Base-by-base conservation (phyloP, 768 basidiomycete genomes). In the Boletus vinaceobasis region DNA sequence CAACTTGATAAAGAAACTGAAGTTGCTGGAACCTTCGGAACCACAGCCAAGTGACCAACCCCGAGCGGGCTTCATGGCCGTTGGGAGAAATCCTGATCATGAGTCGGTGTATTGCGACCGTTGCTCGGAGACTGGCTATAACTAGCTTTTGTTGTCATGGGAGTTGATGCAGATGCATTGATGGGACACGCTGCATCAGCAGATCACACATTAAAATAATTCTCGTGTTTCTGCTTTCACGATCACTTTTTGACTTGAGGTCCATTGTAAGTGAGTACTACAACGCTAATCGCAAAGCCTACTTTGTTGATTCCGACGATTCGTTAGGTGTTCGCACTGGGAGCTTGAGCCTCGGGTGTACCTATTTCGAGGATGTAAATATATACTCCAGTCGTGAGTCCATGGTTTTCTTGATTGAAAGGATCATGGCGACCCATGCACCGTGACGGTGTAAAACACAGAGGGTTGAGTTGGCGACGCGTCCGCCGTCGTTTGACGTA, bases 401-500 rank as follows among this genome's bases (percentile, higher is more conserved):
- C 19, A 31, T 10, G 19, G 6, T 27, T 48, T 39, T 8, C 10
- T 26, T 9, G 26, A 43, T 19, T 29, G 48, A 43, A 42, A 45
- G 10, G 27, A 9, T 27, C 17, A 31, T 19, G 23, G 23, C 23
- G 23, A 23, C 23, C 2, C 23, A 4, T 23, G 23, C 23, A 23
- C 17, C 26, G n/a, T 7, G 17, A 23, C 17, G 35, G n/a, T 7
- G 17, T 11, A 36, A 47, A n/a, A 2, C 36, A 27, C 46, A 47
- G 46, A 14, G 13, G 5, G 13, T 14, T n/a, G 43, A 27, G 17
- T 44, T 23, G 40, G 23, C 14, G 23, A 15, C 40, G 23, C 19
- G 9, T 7, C 8, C 29, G 29, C 29, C 27, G 33, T 4, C 31
- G 26, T 47, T 58, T 53, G 69, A 65, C 59, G 53, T 60, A 58